These are phyloP conservation scores for Aspergillus candidus DNA, from an alignment of 2,329 filamentous ascomycete species.

Conservation along the genomic window DNA sequence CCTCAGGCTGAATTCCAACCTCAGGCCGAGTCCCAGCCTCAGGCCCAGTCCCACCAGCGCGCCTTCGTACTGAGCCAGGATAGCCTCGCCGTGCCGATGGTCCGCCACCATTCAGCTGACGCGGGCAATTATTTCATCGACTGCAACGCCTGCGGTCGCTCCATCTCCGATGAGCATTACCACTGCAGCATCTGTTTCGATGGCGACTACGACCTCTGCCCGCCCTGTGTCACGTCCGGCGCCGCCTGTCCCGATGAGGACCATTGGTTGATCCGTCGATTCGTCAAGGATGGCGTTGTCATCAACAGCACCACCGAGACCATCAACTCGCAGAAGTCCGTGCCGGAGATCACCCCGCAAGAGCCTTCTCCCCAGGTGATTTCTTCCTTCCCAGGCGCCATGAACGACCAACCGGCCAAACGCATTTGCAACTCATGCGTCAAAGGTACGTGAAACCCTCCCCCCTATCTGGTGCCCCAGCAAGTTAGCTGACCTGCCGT, in stretches of 20 bases:
- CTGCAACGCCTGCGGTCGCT: slow-evolving; percentile 82
- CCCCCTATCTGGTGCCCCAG: neutral
- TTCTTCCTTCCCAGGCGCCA: neutral
- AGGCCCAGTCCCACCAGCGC: slow-evolving; percentile 18
- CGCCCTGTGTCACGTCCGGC: slow-evolving; percentile 67
- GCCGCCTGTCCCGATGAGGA: slow-evolving; percentile 68
- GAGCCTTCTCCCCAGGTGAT: neutral
- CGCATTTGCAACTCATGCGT: slow-evolving; percentile 62
- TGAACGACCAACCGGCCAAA: slow-evolving; percentile 12
- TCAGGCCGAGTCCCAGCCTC: slow-evolving; percentile 4
- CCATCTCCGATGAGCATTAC: slow-evolving; percentile 77
- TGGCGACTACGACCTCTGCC: slow-evolving; percentile 91
- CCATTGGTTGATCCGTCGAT: slow-evolving; percentile 94
- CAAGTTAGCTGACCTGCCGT: slow-evolving; percentile 18
- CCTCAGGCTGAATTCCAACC: neutral
- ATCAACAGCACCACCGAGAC: slow-evolving; percentile 81
- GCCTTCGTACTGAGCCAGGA: slow-evolving; percentile 25
- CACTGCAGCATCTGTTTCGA: slow-evolving; percentile 92
- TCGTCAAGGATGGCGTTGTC: slow-evolving; percentile 69
- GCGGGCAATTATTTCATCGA: slow-evolving; percentile 68
- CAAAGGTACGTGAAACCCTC: slow-evolving; percentile 41
- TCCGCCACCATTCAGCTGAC: slow-evolving; percentile 27
- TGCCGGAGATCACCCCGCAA: slow-evolving; percentile 14
- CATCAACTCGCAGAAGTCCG: slow-evolving; percentile 56
- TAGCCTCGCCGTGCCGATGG: slow-evolving; percentile 25